phyloP scores from a whole-genome alignment of 1,284 basidiomycete species.

The Anthracocystis setariae region DNA sequence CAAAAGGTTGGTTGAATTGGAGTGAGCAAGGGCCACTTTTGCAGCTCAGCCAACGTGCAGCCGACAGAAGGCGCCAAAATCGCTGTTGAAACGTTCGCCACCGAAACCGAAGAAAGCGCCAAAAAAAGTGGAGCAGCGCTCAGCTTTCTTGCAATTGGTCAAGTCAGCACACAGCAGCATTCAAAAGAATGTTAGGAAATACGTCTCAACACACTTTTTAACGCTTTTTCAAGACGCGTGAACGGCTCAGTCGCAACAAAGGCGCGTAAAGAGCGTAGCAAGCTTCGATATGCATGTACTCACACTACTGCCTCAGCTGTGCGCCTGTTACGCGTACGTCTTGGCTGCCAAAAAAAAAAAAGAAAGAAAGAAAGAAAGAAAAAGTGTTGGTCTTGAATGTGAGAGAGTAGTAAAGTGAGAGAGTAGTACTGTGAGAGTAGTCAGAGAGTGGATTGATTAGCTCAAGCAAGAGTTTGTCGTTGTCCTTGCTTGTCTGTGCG shows the following conservation, averaged over 20 bases:
- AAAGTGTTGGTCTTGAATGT: constrained; percentile 44
- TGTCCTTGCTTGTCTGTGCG: constrained; percentile 26
- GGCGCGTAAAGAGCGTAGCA: constrained; percentile 12
- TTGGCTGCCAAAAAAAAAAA: too few relatives aligned
- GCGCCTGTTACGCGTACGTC: not conserved
- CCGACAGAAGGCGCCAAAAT: not conserved
- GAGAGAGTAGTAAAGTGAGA: too few relatives aligned
- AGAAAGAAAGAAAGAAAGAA: too few relatives aligned
- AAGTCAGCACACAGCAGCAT: constrained; percentile 27
- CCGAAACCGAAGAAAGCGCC: not conserved
- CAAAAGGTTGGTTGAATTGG: too few relatives aligned
- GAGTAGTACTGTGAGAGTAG: too few relatives aligned
- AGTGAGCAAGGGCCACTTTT: too few relatives aligned
- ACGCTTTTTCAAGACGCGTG: not conserved
- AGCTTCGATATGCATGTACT: not conserved
- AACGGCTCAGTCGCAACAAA: not conserved
- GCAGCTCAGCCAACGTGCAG: constrained; percentile 12
- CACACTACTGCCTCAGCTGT: not conserved
- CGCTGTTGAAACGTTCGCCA: constrained; percentile 9
- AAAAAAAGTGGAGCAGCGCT: constrained; percentile 4
- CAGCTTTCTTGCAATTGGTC: constrained; percentile 3
- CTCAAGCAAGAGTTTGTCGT: too few relatives aligned
- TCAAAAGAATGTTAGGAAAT: not conserved
- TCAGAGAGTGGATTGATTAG: too few relatives aligned
- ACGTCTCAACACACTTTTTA: not conserved